Percentiles rank a stretch among this genome's conserved stretches.
Evolutionary conservation across 495 filamentous ascomycete species (phyloP).

Genomic region (Aspergillus carlsbadensis): DNA sequence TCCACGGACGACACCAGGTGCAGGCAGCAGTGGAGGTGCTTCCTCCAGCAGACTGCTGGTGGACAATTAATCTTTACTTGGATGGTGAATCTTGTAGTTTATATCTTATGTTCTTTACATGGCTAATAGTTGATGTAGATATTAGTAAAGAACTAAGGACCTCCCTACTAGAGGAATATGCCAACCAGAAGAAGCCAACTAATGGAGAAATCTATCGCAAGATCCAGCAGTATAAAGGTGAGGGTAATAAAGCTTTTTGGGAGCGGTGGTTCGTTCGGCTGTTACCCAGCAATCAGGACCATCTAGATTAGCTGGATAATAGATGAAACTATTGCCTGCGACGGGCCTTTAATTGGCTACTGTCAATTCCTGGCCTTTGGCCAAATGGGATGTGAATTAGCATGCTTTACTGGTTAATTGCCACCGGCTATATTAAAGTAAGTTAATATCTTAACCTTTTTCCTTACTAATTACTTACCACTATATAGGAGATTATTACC

Average conservation of each 20-base stretch:
- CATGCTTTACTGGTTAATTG: conserved; percentile 17
- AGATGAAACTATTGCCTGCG: conserved; percentile 4
- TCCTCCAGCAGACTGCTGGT: conserved; percentile 29
- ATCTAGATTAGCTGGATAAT: conserved; percentile 17
- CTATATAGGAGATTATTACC: conserved; percentile 3
- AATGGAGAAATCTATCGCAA: conserved; percentile 42
- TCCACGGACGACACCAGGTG: conserved; percentile 36
- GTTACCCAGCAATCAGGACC: conserved; percentile 21
- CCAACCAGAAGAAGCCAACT: conserved; percentile 30
- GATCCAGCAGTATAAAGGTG: conserved; percentile 33
- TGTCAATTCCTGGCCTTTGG: conserved; percentile 28
- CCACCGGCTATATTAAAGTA: conserved; percentile 20
- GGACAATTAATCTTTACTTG: conserved; percentile 38
- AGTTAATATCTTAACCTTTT: not conserved
- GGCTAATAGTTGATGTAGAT: conserved; percentile 12
- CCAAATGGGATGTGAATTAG: conserved; percentile 25
- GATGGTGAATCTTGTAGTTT: conserved; percentile 26
- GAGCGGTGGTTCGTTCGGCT: conserved; percentile 25
- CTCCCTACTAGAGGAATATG: conserved; percentile 31
- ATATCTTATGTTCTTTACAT: no score
- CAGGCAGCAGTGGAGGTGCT: conserved; percentile 27
- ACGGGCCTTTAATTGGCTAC: conserved; percentile 24
- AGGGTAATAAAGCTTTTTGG: conserved; percentile 23
- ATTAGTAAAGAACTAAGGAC: conserved; percentile 23
- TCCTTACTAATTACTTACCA: not conserved